Base-by-base conservation (phyloP, 164 flowering plant species). In the Macadamia integrifolia region DNA sequence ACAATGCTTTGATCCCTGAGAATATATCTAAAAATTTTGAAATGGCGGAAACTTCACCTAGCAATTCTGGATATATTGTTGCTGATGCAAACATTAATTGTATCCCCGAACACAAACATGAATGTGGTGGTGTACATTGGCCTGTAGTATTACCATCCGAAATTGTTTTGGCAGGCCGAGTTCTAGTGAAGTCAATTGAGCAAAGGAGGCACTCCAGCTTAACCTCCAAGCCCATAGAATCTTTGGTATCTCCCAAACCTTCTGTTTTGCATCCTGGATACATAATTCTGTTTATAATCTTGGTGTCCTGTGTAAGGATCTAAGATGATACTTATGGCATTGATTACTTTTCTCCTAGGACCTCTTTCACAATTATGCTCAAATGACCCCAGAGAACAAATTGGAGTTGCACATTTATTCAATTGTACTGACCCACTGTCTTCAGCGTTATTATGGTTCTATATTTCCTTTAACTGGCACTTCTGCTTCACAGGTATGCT, bases 91-190 rank as follows among this genome's bases (percentile, higher is more conserved):
- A 42, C 14, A 42, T 15, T 64, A 78, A 72, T 67, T 57, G 64
- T 23, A 42, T 78, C 61, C 60, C 76, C 66, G 97, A 93, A 71
- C 98, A 89, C 68, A 74, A 73, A 67, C 98, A 89, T 78, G 98
- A 93, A 75, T 93, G 98, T 77, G 75, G 72, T 60, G 96, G 96
- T 70, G 84, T 76, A 58, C 74, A 86, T 58, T 93, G 97, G 98
- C 86, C 97, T 71, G 81, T 77, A 15, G 79, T 87, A 61, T 80
- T 93, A 67, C 98, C 98, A 40, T 69, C 87, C 66, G 93, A 90
- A 62, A 70, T 88, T 3, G 85, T 88, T 75, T 72, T 93, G 78
- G 88, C 92, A 69, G 97, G 95, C 59, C 87, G 95, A 67, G 58
- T 88, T 61, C 50, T 90, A 9, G 83, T 75, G 66, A 90, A 85